These are phyloP conservation scores for Penicillium freii DNA, from an alignment of 2,329 filamentous ascomycete genomes.

Conservation along the genomic window DNA sequence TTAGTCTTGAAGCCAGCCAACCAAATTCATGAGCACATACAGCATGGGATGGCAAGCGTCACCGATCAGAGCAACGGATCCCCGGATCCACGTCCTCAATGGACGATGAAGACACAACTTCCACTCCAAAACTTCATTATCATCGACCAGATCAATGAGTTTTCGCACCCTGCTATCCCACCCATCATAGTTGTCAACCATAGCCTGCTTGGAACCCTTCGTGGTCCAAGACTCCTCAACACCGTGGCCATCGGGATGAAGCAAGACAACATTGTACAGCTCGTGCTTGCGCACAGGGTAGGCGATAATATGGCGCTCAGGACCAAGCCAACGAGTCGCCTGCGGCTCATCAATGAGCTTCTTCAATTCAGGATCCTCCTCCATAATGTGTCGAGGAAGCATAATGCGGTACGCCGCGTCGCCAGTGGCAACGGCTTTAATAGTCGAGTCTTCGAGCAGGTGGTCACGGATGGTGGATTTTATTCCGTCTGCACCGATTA, in stretches of 20 bases:
- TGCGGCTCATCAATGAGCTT: slow-evolving; percentile 65
- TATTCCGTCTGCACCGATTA: slow-evolving; percentile 56
- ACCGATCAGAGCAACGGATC: slow-evolving; percentile 41
- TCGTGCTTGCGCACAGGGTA: slow-evolving; percentile 69
- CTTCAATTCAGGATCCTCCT: slow-evolving; percentile 64
- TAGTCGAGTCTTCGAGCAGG: slow-evolving; percentile 34
- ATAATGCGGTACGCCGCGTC: slow-evolving; percentile 80
- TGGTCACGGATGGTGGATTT: slow-evolving; percentile 49
- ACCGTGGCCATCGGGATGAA: slow-evolving; percentile 62
- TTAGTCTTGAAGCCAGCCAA: slow-evolving; percentile 5
- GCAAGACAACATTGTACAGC: slow-evolving; percentile 64
- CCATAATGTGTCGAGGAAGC: slow-evolving; percentile 66
- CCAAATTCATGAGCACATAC: slow-evolving; percentile 25
- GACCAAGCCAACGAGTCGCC: slow-evolving; percentile 74
- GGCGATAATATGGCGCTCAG: slow-evolving; percentile 72
- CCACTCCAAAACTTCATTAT: slow-evolving; percentile 47
- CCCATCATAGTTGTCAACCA: slow-evolving; percentile 61
- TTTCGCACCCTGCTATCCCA: slow-evolving; percentile 60
- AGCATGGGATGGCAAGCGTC: slow-evolving; percentile 49
- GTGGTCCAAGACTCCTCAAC: slow-evolving; percentile 64
- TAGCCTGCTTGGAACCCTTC: slow-evolving; percentile 58
- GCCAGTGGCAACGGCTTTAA: slow-evolving; percentile 51
- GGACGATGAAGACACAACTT: slow-evolving; percentile 37
- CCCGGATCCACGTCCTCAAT: slow-evolving; percentile 36
- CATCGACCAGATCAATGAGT: slow-evolving; percentile 60